Conservation (phyloP, 148 eudicot species). For the Fagopyrum esculentum region DNA sequence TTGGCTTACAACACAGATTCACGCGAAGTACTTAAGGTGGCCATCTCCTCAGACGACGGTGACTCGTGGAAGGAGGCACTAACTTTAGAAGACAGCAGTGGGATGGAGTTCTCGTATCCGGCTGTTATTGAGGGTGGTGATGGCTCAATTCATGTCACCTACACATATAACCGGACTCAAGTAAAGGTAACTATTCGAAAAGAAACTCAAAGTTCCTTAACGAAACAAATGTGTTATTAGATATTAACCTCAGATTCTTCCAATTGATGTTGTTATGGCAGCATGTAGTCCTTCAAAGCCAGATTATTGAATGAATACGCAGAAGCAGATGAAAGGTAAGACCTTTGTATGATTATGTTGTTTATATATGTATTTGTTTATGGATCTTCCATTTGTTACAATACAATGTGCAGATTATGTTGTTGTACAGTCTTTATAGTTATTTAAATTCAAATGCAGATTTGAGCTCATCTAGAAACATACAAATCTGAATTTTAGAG, state of each 20-base stretch:
- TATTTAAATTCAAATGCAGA: too few species aligned
- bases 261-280: not conserved
- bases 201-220: not conserved
- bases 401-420: too few species aligned
- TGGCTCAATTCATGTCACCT: conserved; percentile 78
- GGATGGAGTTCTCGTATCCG: conserved; percentile 92
- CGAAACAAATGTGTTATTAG: not conserved
- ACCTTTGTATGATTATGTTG: not conserved
- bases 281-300: conserved; percentile 5
- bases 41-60: conserved; percentile 51
- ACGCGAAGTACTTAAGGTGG: conserved; percentile 57
- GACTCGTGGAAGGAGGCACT: conserved; percentile 72
- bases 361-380: too few species aligned
- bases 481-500: too few species aligned
- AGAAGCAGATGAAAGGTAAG: not conserved
- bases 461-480: too few species aligned
- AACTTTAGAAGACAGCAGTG: conserved; percentile 58
- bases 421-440: too few species aligned
- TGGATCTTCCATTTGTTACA: too few species aligned
- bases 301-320: not conserved
- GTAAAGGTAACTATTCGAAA: conserved; percentile 47
- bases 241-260: not conserved
- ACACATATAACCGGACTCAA: conserved; percentile 81
- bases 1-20: conserved; percentile 85
- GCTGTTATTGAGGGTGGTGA: conserved; percentile 77